Conservation (phyloP, 1,284 basidiomycete genomes). For the Anthracocystis panici-leucophaei region DNA sequence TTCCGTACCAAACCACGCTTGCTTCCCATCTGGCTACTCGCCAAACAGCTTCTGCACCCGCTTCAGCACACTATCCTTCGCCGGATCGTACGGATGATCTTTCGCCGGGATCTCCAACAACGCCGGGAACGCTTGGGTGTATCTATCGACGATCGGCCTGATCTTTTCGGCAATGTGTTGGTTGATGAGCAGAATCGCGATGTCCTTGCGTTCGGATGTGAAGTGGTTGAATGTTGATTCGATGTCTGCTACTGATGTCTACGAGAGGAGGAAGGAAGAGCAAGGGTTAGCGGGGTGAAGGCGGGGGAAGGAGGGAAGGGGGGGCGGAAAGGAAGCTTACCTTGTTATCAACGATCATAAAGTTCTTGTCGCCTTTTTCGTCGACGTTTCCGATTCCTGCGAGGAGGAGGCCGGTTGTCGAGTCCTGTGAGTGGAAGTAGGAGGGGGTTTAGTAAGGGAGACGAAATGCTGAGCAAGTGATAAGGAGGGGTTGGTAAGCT, state of each 20-base stretch:
- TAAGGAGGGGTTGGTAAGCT: conserved; percentile 2
- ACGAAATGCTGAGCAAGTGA: background rate
- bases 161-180: conserved; percentile 82
- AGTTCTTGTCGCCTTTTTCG: conserved; percentile 65
- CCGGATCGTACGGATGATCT: conserved; percentile 79
- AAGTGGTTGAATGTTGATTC: conserved; percentile 62
- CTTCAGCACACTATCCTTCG: conserved; percentile 96
- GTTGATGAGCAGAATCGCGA: conserved; percentile 68
- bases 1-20: background rate
- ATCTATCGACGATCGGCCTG: conserved; percentile 91
- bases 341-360: conserved; percentile 67
- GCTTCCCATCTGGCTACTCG: conserved; percentile 5
- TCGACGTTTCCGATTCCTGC: conserved; percentile 68
- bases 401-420: conserved; percentile 67
- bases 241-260: conserved; percentile 64
- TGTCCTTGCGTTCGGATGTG: conserved; percentile 64
- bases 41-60: conserved; percentile 81
- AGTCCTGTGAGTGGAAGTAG: conserved; percentile 44
- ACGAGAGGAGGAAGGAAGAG: too few relatives aligned
- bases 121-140: conserved; percentile 95
- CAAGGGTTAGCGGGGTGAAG: background rate
- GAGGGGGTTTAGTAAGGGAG: background rate
- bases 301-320: background rate
- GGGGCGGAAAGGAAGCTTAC: conserved; percentile 17
- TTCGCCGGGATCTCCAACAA: conserved; percentile 96